Evolutionary conservation across 305 asterid genomes (phyloP), one percentile per base, ranked within the genome.

Genomic region (Fraxinus latifolia): DNA sequence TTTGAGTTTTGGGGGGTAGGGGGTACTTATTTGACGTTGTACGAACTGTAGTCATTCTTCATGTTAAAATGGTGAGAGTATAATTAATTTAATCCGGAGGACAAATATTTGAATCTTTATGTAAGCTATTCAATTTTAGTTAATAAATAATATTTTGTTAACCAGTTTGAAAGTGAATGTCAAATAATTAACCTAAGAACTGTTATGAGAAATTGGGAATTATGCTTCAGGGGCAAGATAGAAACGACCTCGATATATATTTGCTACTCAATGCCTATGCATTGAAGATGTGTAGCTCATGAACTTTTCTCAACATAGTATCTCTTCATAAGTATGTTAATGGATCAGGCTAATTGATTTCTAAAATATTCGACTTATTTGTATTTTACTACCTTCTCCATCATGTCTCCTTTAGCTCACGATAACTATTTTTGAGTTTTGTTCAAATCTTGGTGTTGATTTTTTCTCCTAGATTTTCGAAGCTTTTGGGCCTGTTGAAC

Each of bases 401-500:
- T 25, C 67, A 7, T 25, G 47, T 62, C 19, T 12, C 37, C 47
- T 33, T 25, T 68, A 55, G 29, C 79, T 19, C 27, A 34, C 83
- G 25, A 50, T 79, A 34, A 47, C 65, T 34, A 3, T 55, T 55
- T 65, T 34, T 23, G 29, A 39, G 72, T 15, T 23, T 12, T 25
- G 65, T 32, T 68, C 50, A 17, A 60, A 19, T 8, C 68, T 34
- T 73, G 5, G 34, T 42, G 68, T 17, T 53, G 7, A 33, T 23
- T 14, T 14, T 77, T 84, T 23, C 87, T 11, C 80, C 29, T 62
- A 95, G 99, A 94, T 95, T 83, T 95, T 95, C 83, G 99, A 94
- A 92, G 96, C 98, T 29, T 95, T 95, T 91, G 99, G 99, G 62
- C 95, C 96, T 34, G 98, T 95, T 73, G 99, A 95, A 90, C 97